Base-by-base conservation (phyloP, 129 eudicot species). In the Mikania micrantha region DNA sequence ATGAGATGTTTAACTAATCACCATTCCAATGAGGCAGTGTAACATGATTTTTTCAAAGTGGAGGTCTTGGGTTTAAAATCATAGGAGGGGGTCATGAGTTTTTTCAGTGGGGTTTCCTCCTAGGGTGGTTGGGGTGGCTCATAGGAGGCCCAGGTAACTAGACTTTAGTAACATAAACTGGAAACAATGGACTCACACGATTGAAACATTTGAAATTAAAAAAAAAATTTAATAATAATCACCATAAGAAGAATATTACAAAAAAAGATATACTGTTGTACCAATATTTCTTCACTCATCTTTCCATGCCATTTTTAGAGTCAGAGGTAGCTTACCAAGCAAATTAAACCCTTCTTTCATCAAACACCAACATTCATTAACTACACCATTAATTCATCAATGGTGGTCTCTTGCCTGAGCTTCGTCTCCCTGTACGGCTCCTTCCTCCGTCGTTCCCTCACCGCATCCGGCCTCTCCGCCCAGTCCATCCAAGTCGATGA, bases 331-430 rank as follows among this genome's bases (percentile, higher is more conserved):
- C 10, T 47, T 47, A 47, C 53, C 53, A n/a, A 47, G 1, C 41
- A 36, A 36, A 36, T 28, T 28, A 36, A 5, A n/a, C 53, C 11
- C 24, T 47, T 17, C 10, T 24, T 54, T 6, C 63, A 57, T 28
- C 12, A 12, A 28, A 28, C 38, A 25, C 57, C 40, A 44, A 39
- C 11, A 29, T 6, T 41, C 50, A 41, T 40, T 20, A 34, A n/a
- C n/a, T n/a, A n/a, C n/a, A n/a, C n/a, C 31, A 12, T 17, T 25
- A 41, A 0, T 42, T 35, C 63, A 54, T 35, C 17, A 22, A 87
- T 73, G 80, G 71, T 40, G 25, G 19, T 74, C 39, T 82, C 87
- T 50, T 84, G 95, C 45, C 60, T 88, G 31, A 88, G 91, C 76
- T 12, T 82, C 44, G 78, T 85, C 34, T 75, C 91, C 60, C 34